Evolutionary conservation across 345 rosid species (phyloP), one percentile per base, ranked within the genome.

Genomic region (Brassica cretica): DNA sequence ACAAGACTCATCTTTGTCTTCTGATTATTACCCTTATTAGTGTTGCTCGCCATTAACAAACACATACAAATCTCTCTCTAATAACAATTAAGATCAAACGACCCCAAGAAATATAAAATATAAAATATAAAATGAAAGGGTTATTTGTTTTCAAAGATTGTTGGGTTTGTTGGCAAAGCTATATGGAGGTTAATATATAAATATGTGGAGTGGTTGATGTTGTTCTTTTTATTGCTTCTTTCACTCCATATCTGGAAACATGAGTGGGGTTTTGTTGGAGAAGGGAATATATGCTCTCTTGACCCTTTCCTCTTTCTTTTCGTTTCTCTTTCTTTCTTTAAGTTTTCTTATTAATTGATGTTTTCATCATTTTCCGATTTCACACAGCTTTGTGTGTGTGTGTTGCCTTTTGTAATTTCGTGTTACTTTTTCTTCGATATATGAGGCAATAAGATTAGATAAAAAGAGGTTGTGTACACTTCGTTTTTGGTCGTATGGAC

Each of bases 241-340:
- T 84, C 90, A 89, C 90, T 82, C 96, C 89, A 86, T 88, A 89
- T 86, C 89, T 71, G 88, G 89, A 88, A 88, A 85, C 91, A 88
- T 82, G 69, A 75, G 93, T 88, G 92, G 92, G 92, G 92, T 78
- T 82, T 78, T 73, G 85, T 82, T 84, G 84, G 82, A 84, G 76
- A 74, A 78, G 87, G 84, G 97, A 91, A 91, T 91, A 91, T 89
- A 88, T 88, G 91, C 93, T 90, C 83, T 75, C 87, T 85, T 85
- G 84, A 63, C 86, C 80, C 80, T 85, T 81, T 83, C 86, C 82
- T 27, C 86, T 83, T 49, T 46, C 55, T 46, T 46, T 46, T 46
- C 53, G 12, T 46, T 46, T 46, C 12, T 78, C 86, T 83, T 84
- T 71, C 76, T 73, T 66, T 70, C 68, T 81, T 78, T 69, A 68